Percentiles rank a stretch among this genome's conserved stretches.
Conservation (phyloP, 2,329 filamentous ascomycete genomes). For the Septoria petroselini region DNA sequence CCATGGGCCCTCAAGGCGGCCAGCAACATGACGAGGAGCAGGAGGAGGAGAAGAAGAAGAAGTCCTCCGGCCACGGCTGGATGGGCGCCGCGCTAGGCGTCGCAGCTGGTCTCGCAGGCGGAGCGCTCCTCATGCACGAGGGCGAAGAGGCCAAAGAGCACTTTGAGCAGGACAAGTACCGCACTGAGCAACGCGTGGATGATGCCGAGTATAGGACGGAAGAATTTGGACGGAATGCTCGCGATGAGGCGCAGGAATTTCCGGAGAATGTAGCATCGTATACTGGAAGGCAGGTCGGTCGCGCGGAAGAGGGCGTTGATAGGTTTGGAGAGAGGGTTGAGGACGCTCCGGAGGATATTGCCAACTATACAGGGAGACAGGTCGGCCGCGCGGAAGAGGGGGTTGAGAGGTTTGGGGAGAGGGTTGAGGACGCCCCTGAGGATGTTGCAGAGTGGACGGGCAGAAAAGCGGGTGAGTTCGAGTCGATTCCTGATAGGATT, state of each 20-base stretch:
- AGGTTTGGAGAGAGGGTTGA: slow-evolving; percentile 37
- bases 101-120: slow-evolving; percentile 44
- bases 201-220: slow-evolving; percentile 16
- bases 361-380: too few relatives aligned
- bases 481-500: slow-evolving; percentile 23
- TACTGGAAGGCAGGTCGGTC: too few relatives aligned
- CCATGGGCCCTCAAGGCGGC: slow-evolving; percentile 21
- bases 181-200: slow-evolving; percentile 28
- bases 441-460: slow-evolving; percentile 39
- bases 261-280: too few relatives aligned
- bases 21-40: slow-evolving; percentile 8
- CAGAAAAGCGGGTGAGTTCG: slow-evolving; percentile 44
- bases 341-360: slow-evolving; percentile 45
- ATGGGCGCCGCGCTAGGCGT: slow-evolving; percentile 43
- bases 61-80: slow-evolving; percentile 33
- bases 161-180: slow-evolving; percentile 33
- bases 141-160: slow-evolving; percentile 41
- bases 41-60: slow-evolving; percentile 30
- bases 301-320: slow-evolving; percentile 26
- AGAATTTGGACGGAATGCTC: slow-evolving; percentile 23
- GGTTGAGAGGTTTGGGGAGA: slow-evolving; percentile 41
- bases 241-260: too few relatives aligned
- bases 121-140: slow-evolving; percentile 47
- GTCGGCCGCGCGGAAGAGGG: slow-evolving; percentile 44
- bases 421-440: slow-evolving; percentile 39